Evolutionary conservation across 345 rosid species (phyloP), one percentile per base, ranked within the genome.

Genomic region (Lumnitzera littorea): DNA sequence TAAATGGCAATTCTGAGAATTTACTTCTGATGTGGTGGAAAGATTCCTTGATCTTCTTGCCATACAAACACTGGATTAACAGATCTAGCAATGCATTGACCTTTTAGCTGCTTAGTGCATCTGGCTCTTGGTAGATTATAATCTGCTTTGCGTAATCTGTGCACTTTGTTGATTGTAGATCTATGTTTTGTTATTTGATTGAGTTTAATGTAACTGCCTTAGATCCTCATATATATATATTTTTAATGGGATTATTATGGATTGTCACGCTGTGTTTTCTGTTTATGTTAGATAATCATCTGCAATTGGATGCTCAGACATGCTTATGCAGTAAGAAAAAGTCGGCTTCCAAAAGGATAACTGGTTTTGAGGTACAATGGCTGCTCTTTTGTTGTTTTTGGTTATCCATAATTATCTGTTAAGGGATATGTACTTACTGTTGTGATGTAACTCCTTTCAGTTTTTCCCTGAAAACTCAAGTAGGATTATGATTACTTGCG

Each of bases 401-500:
- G 41, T 57, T 56, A 41, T 15, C 36, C 15, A 4, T 50, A 13
- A 57, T 43, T 14, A 48, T 13, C 10, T 36, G 17, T 64, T 51
- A n/a, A 50, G 36, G 46, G 31, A 46, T 61, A 23, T 57, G 1
- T 2, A 27, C 15, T 31, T 36, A 20, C 16, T 51, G 15, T 13
- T 46, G 24, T 24, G 15, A 43, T 57, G 47, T 55, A 24, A 47
- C 27, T 24, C 50, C 23, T 48, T 53, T 41, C 84, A 91, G 98
- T 88, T 83, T 68, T 83, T 69, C 68, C 84, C 89, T 0, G 76
- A 77, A 13, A 95, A 88, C 58, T 71, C 87, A 11, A 79, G 80
- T 79, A 86, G 79, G 75, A 74, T 91, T 67, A 83, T 91, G 91
- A 95, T 91, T 56, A 82, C 87, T 23, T 91, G 80, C 48, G 95